Conservation (phyloP, 768 basidiomycete genomes). For the Mycena latifolia region DNA sequence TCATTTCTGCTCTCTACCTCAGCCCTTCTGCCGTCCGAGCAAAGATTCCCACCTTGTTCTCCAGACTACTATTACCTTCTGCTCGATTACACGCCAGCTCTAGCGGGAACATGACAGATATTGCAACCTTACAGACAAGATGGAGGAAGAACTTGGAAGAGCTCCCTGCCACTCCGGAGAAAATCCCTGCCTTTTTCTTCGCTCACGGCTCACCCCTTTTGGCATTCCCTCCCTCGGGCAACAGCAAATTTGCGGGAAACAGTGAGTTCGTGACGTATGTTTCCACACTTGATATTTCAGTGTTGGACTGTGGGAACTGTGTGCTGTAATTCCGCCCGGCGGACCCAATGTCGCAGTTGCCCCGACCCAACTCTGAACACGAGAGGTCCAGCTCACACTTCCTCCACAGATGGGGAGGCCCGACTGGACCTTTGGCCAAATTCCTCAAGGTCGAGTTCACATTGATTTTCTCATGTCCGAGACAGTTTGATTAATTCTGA, state of each 20-base stretch:
- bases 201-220: constrained; percentile 69
- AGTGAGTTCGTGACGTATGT: constrained; percentile 31
- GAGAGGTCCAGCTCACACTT: not conserved
- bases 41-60: constrained; percentile 32
- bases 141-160: constrained; percentile 68
- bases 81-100: no score
- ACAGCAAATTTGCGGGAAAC: constrained; percentile 12
- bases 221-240: constrained; percentile 48
- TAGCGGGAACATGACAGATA: constrained; percentile 15
- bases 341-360: no score
- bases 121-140: constrained; percentile 52
- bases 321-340: no score
- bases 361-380: no score
- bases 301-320: no score
- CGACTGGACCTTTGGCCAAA: constrained; percentile 59
- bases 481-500: not conserved
- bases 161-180: constrained; percentile 50
- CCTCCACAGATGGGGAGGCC: not conserved
- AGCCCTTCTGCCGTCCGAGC: not conserved
- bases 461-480: not conserved
- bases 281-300: no score
- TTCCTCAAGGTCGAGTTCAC: constrained; percentile 64
- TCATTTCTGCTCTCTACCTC: constrained; percentile 10
- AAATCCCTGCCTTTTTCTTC: no score
- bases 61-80: constrained; percentile 32